phyloP scores from a whole-genome alignment of 345 rosid genomes.

The Gossypium mustelinum region DNA sequence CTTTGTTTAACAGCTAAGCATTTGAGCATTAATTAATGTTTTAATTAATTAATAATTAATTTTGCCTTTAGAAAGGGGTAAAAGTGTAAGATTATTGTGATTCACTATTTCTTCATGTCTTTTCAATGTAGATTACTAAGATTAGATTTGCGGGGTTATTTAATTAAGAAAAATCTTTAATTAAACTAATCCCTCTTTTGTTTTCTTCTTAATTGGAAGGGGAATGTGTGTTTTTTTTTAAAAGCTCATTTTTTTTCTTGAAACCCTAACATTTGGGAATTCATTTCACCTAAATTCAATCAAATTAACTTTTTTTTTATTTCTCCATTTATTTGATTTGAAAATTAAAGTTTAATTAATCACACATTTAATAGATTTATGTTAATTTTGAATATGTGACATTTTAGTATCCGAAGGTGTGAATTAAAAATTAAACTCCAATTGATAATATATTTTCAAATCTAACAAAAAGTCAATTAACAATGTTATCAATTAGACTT shows the following conservation, averaged over 20 bases:
- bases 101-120: slow-evolving; percentile 20
- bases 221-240: background rate
- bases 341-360: no score
- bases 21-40: slow-evolving; percentile 3
- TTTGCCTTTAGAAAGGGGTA: background rate
- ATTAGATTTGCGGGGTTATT: slow-evolving; percentile 25
- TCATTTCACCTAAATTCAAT: background rate
- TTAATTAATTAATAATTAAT: background rate
- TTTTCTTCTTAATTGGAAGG: slow-evolving; percentile 10
- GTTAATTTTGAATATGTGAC: no score
- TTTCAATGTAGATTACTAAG: slow-evolving; percentile 17
- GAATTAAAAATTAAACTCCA: no score
- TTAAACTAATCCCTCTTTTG: slow-evolving; percentile 6
- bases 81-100: slow-evolving; percentile 5
- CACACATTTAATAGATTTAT: no score
- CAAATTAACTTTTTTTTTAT: no score
- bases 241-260: slow-evolving; percentile 16
- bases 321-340: no score
- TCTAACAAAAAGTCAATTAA: no score
- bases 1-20: slow-evolving; percentile 40
- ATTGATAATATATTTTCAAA: no score
- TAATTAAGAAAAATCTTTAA: background rate
- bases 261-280: background rate
- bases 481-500: no score
- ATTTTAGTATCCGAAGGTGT: no score